Evolutionary conservation across 441 rosid genomes (phyloP).

Genomic region (Populus hybrid): DNA sequence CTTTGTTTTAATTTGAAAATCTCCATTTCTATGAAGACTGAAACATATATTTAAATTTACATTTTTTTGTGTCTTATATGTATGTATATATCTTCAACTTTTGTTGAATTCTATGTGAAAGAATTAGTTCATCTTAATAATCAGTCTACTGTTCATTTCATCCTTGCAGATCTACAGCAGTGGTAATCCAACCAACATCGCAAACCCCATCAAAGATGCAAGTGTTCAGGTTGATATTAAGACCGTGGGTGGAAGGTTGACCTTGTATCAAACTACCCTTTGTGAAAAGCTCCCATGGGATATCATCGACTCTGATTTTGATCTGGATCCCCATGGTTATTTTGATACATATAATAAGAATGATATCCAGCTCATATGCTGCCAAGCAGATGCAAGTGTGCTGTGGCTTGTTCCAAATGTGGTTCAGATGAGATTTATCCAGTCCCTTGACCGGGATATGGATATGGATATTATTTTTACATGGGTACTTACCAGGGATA

Average conservation of each 20-base stretch:
- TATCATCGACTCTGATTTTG: conserved; percentile 45
- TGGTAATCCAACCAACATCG: conserved; percentile 98
- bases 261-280: conserved; percentile 86
- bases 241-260: conserved; percentile 81
- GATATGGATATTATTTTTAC: conserved; percentile 73
- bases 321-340: conserved; percentile 72
- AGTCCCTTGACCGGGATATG: conserved; percentile 72
- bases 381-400: conserved; percentile 86
- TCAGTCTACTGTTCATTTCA: background rate
- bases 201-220: conserved; percentile 96
- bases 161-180: conserved; percentile 94
- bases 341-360: conserved; percentile 71
- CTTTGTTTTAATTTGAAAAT: background rate
- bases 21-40: background rate
- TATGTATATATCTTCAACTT: background rate
- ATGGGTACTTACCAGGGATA: conserved; percentile 86
- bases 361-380: conserved; percentile 96
- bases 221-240: conserved; percentile 82
- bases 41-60: background rate
- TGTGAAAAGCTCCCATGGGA: conserved; percentile 89
- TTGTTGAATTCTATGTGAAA: background rate
- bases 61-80: background rate
- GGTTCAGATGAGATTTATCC: conserved; percentile 70
- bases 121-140: conserved; percentile 8
- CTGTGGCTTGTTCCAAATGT: conserved; percentile 92